Conservation (phyloP, 352 stramenopile species). For the Pythium periplocum region DNA sequence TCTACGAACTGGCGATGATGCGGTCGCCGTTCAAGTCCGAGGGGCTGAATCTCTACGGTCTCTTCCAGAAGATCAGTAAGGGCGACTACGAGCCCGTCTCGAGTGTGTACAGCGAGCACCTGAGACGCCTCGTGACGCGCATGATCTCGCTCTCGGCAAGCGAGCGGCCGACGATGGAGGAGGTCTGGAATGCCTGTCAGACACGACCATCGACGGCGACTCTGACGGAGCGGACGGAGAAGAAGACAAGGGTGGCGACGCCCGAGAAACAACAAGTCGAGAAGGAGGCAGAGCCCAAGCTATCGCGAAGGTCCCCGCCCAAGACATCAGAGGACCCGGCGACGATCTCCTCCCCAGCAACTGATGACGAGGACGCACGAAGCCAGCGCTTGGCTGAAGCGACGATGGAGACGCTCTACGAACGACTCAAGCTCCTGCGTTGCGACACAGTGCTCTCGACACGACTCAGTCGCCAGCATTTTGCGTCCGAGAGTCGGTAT, state of each 20-base stretch:
- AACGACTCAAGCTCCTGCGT: conserved; percentile 52
- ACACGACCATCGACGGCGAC: conserved; percentile 27
- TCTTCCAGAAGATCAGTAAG: conserved; percentile 93
- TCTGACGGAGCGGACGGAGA: conserved; percentile 25
- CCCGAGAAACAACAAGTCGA: too few relatives aligned
- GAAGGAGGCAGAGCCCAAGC: too few relatives aligned
- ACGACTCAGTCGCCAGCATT: conserved; percentile 41
- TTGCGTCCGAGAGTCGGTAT: conserved; percentile 24
- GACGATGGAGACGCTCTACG: conserved; percentile 66
- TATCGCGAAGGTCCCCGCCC: too few relatives aligned
- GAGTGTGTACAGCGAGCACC: conserved; percentile 56
- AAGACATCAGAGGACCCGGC: too few relatives aligned
- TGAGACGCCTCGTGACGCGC: conserved; percentile 45
- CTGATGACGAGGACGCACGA: conserved; percentile 19
- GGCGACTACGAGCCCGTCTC: conserved; percentile 67
- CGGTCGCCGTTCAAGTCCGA: conserved; percentile 92
- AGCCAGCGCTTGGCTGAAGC: conserved; percentile 27
- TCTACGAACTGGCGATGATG: conserved; percentile 95
- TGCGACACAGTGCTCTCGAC: conserved; percentile 37
- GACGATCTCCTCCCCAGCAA: neutral
- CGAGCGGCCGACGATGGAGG: conserved; percentile 53
- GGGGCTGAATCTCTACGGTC: conserved; percentile 84
- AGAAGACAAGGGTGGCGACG: neutral
- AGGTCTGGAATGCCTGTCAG: conserved; percentile 58
- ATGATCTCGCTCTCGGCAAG: conserved; percentile 68